Evolutionary conservation across 108 stramenopile genomes (phyloP), one percentile per base, ranked within the genome.

Genomic region (Asterionellopsis glacialis): DNA sequence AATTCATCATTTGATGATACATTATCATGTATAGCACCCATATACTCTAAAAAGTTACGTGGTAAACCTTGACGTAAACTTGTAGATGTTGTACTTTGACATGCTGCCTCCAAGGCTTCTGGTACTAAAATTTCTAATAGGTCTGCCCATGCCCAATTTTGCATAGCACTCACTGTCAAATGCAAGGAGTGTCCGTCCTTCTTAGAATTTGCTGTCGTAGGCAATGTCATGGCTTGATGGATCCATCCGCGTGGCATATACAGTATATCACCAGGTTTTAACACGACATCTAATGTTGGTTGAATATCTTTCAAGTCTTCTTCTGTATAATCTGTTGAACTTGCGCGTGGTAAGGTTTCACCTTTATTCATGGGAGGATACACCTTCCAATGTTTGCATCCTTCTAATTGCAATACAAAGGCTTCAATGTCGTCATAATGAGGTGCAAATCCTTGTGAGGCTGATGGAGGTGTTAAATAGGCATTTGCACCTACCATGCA

Each of bases 371-470:
- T 49, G 4, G 90, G 90, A 15, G 70, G 62, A 62, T 95, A 95
- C 10, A 97, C 94, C 56, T 93, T 90, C 96, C 96, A 97, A 55
- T 87, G 75, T 59, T 97, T 97, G 18, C 45, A 67, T 11, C 96
- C 98, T 68, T 97, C 91, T 39, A 95, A 64, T 68, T 98, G 91
- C 16, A 98, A 41, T 28, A 95, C 82, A 70, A 97, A 98, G 7
- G 95, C 97, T 68, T 98, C 97, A 60, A 98, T 96, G 65, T 99
- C 97, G 69, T 99, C 98, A 61, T 96, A 99, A 69, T 99, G 98
- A 0, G 98, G 97, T 9, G 98, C 97, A 74, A 99, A 99, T 10
- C 98, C 98, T 69, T 98, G 97, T n/a, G 87, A 82, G 10, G 77
- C 72, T 6, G 66, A 54, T 6, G 77, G 72, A 6, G 98, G 97